Percentiles rank a stretch among this genome's conserved stretches.
Evolutionary conservation across 331 rosid species (phyloP).

Genomic region (Acacia concinna): DNA sequence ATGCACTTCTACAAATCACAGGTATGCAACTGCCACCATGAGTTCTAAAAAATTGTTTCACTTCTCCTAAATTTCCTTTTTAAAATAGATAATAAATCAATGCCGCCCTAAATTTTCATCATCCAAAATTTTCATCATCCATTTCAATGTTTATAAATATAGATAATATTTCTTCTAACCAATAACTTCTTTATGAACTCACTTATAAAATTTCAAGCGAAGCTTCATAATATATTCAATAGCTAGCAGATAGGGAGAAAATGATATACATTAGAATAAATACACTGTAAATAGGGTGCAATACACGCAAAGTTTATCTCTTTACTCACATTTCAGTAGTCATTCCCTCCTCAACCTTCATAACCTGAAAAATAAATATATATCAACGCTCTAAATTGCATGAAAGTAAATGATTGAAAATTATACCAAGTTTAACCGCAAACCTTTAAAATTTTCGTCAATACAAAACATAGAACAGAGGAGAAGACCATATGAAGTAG

Average conservation of each 20-base stretch:
- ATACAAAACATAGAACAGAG: constrained; percentile 76
- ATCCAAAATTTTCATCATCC: neutral
- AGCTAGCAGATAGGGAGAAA: neutral
- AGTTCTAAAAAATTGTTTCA: neutral
- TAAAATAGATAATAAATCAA: constrained; percentile 8
- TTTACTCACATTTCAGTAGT: constrained; percentile 83
- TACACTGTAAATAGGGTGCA: constrained; percentile 20
- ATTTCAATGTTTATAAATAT: neutral
- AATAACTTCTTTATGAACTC: constrained; percentile 13
- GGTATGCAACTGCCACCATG: neutral
- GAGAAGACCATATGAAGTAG: constrained; percentile 98
- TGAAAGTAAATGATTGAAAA: constrained; percentile 14
- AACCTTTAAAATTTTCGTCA: constrained; percentile 94
- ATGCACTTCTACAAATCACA: neutral
- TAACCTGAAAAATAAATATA: constrained; percentile 56
- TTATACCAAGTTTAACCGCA: constrained; percentile 10
- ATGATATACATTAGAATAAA: constrained; percentile 10
- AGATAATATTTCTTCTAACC: constrained; percentile 12
- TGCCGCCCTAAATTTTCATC: neutral
- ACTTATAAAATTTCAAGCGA: constrained; percentile 18
- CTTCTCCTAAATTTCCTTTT: constrained; percentile 6
- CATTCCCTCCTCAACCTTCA: constrained; percentile 98
- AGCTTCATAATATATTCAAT: constrained; percentile 4
- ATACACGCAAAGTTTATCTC: constrained; percentile 14
- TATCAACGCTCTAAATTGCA: constrained; percentile 5